Evolutionary conservation across 352 stramenopile genomes (phyloP).

Genomic region (Globisporangium canariense): DNA sequence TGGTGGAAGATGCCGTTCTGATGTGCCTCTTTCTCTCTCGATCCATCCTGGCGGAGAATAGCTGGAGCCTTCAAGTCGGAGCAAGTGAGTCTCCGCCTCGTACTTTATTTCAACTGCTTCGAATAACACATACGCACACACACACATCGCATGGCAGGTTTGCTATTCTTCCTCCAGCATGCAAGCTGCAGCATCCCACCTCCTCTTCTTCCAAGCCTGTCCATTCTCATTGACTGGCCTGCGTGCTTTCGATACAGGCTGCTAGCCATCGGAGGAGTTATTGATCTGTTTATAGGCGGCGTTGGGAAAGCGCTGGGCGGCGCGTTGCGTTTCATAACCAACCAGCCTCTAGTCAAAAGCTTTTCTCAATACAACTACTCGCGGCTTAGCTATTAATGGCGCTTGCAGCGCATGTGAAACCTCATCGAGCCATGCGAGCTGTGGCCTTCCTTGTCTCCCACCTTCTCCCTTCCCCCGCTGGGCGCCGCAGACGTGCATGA

Average conservation of each 20-base stretch:
- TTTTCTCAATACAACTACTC: too few relatives aligned
- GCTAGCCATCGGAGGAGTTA: background rate
- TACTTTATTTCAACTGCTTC: background rate
- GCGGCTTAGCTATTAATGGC: slow-evolving; percentile 7
- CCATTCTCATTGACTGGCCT: background rate
- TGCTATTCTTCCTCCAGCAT: background rate
- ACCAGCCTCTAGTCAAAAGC: slow-evolving; percentile 13
- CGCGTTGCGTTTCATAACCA: slow-evolving; percentile 24
- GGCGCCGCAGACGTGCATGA: slow-evolving; percentile 9
- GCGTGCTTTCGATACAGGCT: too few relatives aligned
- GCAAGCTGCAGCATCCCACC: background rate
- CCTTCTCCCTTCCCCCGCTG: background rate
- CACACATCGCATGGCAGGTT: slow-evolving; percentile 4
- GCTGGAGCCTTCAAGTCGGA: background rate
- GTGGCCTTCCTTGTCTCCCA: background rate
- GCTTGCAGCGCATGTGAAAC: slow-evolving; percentile 5
- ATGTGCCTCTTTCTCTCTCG: background rate
- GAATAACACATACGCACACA: background rate
- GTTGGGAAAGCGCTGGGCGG: background rate
- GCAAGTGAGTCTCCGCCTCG: background rate
- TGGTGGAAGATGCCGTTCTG: slow-evolving; percentile 78
- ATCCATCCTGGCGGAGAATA: too few relatives aligned
- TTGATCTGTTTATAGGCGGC: slow-evolving; percentile 10
- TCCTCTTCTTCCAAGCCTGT: background rate
- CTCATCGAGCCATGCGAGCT: background rate